Evolutionary conservation across 2,329 filamentous ascomycete species (phyloP).

Genomic region (Trichoderma sp.): DNA sequence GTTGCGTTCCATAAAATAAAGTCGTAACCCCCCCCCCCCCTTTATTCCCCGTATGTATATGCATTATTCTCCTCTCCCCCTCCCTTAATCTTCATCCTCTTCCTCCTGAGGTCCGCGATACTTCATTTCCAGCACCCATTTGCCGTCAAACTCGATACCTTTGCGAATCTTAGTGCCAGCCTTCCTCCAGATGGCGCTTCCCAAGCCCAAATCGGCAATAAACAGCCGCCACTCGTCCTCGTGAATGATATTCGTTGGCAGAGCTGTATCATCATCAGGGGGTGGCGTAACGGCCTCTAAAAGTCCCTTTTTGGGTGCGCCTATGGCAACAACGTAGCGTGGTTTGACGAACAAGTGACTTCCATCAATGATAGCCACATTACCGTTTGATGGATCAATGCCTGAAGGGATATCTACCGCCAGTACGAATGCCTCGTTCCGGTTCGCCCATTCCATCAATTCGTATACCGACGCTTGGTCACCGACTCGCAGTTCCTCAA

Average conservation of each 20-base stretch:
- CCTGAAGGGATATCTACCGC: constrained; percentile 92
- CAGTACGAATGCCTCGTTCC: constrained; percentile 77
- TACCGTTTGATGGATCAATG: constrained; percentile 76
- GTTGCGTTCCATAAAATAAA: not conserved
- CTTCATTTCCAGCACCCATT: constrained; percentile 77
- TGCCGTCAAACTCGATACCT: constrained; percentile 83
- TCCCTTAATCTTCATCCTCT: constrained; percentile 25
- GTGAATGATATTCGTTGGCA: constrained; percentile 37
- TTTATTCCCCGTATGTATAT: not conserved
- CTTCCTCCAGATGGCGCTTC: constrained; percentile 80
- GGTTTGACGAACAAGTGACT: constrained; percentile 77
- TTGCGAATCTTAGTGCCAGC: constrained; percentile 78
- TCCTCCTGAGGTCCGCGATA: constrained; percentile 45
- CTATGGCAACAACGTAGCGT: constrained; percentile 80
- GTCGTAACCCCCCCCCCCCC: not conserved
- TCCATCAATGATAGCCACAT: constrained; percentile 68
- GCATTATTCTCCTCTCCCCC: not conserved
- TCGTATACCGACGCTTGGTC: constrained; percentile 85
- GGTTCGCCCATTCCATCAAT: constrained; percentile 91
- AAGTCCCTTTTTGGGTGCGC: constrained; percentile 82
- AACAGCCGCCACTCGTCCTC: constrained; percentile 75
- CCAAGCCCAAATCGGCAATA: constrained; percentile 84
- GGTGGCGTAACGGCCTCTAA: constrained; percentile 69
- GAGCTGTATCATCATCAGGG: constrained; percentile 41
- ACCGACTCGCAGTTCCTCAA: constrained; percentile 81